Base-by-base conservation (phyloP, 169 alveolate genomes). In the Eimeria praecox region DNA sequence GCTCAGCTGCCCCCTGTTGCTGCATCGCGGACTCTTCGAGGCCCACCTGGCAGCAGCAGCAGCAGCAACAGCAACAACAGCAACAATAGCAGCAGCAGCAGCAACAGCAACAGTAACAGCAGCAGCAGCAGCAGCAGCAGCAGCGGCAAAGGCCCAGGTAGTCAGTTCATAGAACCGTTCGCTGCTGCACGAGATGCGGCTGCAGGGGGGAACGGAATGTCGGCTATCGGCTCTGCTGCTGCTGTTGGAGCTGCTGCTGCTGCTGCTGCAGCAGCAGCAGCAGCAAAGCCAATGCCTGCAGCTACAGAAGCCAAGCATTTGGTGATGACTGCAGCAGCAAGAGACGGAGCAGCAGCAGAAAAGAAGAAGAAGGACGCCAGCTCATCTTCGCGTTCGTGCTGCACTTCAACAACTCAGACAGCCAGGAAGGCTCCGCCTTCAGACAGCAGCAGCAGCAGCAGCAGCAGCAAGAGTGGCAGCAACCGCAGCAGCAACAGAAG, bases 1-100 rank as follows among this genome's bases (percentile, higher is more conserved):
- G 91, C 69, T 1, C 66, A 83, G 91, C 52, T 83, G 75, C 91
- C 91, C 6, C 91, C 73, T 20, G 91, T 83, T 54, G 91, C 56
- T 83, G 69, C 91, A n/a, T 35, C 16, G 27, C 52, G 35, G n/a
- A 35, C 75, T 3, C 91, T 49, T 83, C 20, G 62, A 42, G 40
- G 27, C 27, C 88, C 64, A 77, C 6, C 16, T 46, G n/a, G 62
- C 62, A 0, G 38, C 88, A 38, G 62, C 56, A 59, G 71, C 71
- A 59, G 71, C 71, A 59, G 35, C 30, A 22, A 35, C 10, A 59
- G 71, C 71, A 59, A 35, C 30, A 27, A 64, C 42, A 27, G 27
- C 52, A 18, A 42, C 75, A n/a, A 52, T 24, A 40, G 62, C 16
- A 35, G 64, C 91, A 30, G 52, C 91, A 27, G 52, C 75, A 46